Evolutionary conservation across 768 basidiomycete genomes (phyloP).

Genomic region (Mycena kentingensis): DNA sequence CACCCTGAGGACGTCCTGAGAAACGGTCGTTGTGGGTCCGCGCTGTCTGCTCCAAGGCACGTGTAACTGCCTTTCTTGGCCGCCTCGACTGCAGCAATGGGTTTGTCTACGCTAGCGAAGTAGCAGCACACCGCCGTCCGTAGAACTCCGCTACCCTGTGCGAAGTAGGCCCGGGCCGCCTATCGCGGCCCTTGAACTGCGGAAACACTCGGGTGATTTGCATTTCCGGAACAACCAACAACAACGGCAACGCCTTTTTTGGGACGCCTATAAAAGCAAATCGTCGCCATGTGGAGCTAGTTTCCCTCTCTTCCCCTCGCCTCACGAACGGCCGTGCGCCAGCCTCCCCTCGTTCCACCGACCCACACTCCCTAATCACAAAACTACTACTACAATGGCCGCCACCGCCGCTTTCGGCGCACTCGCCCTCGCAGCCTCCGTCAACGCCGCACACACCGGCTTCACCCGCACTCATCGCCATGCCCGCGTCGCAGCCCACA

Average conservation of each 20-base stretch:
- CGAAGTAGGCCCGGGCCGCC: no score
- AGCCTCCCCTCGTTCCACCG: conserved; percentile 14
- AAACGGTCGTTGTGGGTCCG: no score
- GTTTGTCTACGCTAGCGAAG: no score
- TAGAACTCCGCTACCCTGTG: no score
- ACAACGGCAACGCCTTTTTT: background rate
- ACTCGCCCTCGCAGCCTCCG: conserved; percentile 19
- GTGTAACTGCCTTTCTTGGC: no score
- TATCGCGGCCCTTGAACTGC: no score
- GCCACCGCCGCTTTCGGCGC: conserved; percentile 14
- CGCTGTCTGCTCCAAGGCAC: no score
- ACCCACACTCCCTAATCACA: conserved; percentile 13
- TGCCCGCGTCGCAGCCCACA: conserved; percentile 9
- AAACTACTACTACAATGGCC: conserved; percentile 14
- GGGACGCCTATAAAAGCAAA: conserved; percentile 4
- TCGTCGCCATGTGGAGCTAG: conserved; percentile 5
- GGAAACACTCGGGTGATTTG: no score
- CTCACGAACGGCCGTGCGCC: conserved; percentile 5
- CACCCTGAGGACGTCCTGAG: no score
- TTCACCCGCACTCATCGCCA: conserved; percentile 14
- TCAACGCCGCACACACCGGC: conserved; percentile 11
- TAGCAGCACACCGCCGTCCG: no score
- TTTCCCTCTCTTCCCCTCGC: conserved; percentile 3
- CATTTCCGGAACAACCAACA: background rate
- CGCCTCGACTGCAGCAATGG: no score